Evolutionary conservation across 2,329 filamentous ascomycete species (phyloP), one percentile per base, ranked within the genome.

Genomic region (Emergomyces africanus): DNA sequence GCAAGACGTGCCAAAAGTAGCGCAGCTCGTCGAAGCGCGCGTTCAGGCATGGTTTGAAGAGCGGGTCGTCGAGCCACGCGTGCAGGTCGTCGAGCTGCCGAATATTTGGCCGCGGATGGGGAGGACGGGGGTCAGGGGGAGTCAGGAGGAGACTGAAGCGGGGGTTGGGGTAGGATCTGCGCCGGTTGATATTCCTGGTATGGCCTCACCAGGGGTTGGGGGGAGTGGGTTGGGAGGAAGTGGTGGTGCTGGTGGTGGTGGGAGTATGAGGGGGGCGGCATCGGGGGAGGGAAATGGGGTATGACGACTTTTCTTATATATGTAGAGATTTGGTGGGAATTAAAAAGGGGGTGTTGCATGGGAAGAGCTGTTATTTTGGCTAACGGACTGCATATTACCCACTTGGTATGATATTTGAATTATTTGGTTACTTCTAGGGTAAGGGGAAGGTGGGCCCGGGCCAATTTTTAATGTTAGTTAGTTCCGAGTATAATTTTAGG

Each of bases 31-130:
- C 39, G 83, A 86, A 69, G 80, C 80, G 4, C 77, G 83, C 49
- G 79, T 85, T 5, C 83, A 85, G 65, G 79, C 82, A 44, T 86
- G 83, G 83, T 85, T 86, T 66, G 83, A 86, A 67, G 83, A 85
- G 61, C 78, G 83, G 51, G 83, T 82, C 41, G 83, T 86, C 4
- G 83, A 85, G 66, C 83, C 83, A 3, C 78, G 83, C 18, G 84
- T 86, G 62, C 83, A 86, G 65, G 82, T 85, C 37, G 83, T 85
- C 25, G 81, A 82, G 1, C 71, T 85, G 3, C 83, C 83, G 0
- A 81, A 79, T 57, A 71, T 85, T 2, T 85, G 83, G 83, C 83
- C 83, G 1, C 75, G 83, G 39, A 85, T 78, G 75, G 75, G 75
- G 48, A 67, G 76, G 51, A 77, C 75, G 20, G 75, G 75, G 12